These are phyloP conservation scores for Mortierella alpina DNA, from an alignment of 192 early-diverging fungal species.

Conservation along the genomic window DNA sequence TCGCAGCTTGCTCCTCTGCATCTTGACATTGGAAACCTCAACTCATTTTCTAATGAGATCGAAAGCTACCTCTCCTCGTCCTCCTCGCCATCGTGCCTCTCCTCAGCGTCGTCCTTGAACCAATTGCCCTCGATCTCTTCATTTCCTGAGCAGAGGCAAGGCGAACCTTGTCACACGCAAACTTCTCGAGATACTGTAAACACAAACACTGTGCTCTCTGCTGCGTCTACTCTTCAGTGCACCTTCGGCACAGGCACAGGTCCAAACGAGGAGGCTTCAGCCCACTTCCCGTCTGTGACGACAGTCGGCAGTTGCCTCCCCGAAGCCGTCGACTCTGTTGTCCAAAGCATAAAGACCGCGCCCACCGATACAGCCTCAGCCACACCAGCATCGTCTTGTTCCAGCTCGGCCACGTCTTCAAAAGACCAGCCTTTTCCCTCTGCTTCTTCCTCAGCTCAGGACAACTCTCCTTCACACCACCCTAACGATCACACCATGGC, in stretches of 20 bases:
- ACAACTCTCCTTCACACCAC: neutral
- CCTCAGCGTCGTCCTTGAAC: neutral
- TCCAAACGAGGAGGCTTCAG: too few relatives aligned
- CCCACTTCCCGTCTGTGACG: too few relatives aligned
- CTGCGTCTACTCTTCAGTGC: too few relatives aligned
- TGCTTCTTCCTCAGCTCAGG: neutral
- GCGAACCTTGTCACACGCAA: neutral
- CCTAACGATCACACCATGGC: neutral
- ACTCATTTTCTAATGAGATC: slow-evolving; percentile 27
- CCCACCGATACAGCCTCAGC: slow-evolving; percentile 4
- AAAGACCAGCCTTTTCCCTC: slow-evolving; percentile 2
- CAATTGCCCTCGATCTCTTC: neutral
- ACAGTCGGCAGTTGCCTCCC: too few relatives aligned
- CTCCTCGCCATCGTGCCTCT: neutral
- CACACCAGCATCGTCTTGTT: neutral
- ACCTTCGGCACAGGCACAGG: too few relatives aligned
- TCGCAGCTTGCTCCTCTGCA: neutral
- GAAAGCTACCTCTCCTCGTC: neutral
- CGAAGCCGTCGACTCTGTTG: too few relatives aligned
- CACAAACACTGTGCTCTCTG: too few relatives aligned
- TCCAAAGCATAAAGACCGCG: too few relatives aligned
- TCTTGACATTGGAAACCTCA: slow-evolving; percentile 7
- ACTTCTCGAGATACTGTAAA: too few relatives aligned
- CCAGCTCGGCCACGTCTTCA: neutral
- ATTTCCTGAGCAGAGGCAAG: neutral